Evolutionary conservation across 208 protist species (phyloP), one percentile per base, ranked within the genome.

Genomic region (Leishmania lainsoni): DNA sequence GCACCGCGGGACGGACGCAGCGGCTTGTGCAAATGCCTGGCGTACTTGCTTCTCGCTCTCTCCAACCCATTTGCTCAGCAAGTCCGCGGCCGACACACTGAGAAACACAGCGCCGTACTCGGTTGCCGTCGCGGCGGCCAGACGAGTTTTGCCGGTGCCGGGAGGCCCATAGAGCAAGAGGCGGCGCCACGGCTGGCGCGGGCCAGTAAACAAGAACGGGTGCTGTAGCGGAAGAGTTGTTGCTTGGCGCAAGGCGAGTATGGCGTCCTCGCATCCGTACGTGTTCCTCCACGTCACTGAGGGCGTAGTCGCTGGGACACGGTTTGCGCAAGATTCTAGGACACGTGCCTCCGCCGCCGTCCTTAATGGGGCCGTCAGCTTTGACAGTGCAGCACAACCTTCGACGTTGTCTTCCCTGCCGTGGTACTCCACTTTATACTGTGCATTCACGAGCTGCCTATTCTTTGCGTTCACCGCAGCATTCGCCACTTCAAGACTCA

Each of bases 121-220:
- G 94, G 94, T 80, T 89, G 99, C 99, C 5, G 99, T 99, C 0
- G 99, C 99, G 61, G 98, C 91, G 0, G 99, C 99, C n/a, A 99
- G 89, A 39, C 99, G 93, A 54, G 99, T 99, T 90, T 99, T 99
- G 59, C 97, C 96, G 29, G 98, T 99, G 54, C 98, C 98, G 20
- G 98, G 98, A 12, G 99, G 98, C 3, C 99, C 99, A 79, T 99
- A 99, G 35, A 99, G 89, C 17, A 99, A 91, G 14, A 99, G 93
- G 26, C 96, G 96, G 83, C 99, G 98, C 71, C 97, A 98, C 92
- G 98, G 98, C 32, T 96, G 94, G 26, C 90, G 93, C 9, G 93
- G 91, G 56, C 97, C 98, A 10, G 81, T 88, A 88, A 99, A 99
- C 59, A 99, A 89, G 10, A 99, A 92, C 16, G 99, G 99, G 80